phyloP scores from a whole-genome alignment of 805 yeast species.

The Maudiozyma serrabonitensis region DNA sequence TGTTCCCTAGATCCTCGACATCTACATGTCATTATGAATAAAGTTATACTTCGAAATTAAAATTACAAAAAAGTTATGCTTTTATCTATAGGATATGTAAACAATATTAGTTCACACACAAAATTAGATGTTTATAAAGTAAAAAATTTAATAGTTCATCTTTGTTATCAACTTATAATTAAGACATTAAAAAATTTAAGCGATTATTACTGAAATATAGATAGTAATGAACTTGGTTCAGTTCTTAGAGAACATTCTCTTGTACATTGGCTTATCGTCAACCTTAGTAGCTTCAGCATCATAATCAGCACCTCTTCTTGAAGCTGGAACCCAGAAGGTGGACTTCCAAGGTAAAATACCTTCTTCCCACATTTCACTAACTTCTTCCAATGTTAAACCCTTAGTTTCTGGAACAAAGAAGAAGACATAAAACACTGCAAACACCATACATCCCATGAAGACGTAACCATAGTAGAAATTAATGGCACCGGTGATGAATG shows the following conservation, averaged over 20 bases:
- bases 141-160: no score
- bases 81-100: no score
- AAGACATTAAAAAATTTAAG: no score
- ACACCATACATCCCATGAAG: conserved; percentile 45
- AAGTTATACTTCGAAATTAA: no score
- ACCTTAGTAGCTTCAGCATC: conserved; percentile 8
- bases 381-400: conserved; percentile 71
- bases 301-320: conserved; percentile 13
- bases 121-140: no score
- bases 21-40: no score
- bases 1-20: no score
- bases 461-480: conserved; percentile 50
- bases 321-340: conserved; percentile 38
- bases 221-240: no score
- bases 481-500: conserved; percentile 39
- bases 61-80: no score
- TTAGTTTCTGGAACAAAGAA: conserved; percentile 1
- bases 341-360: conserved; percentile 30
- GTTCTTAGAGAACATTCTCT: conserved; percentile 1
- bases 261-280: conserved; percentile 15
- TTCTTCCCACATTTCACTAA: conserved; percentile 46
- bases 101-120: no score
- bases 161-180: no score
- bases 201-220: no score
- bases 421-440: conserved; percentile 39